These are phyloP conservation scores for Kazachstania martiniae DNA, from an alignment of 805 yeast species.

Conservation along the genomic window DNA sequence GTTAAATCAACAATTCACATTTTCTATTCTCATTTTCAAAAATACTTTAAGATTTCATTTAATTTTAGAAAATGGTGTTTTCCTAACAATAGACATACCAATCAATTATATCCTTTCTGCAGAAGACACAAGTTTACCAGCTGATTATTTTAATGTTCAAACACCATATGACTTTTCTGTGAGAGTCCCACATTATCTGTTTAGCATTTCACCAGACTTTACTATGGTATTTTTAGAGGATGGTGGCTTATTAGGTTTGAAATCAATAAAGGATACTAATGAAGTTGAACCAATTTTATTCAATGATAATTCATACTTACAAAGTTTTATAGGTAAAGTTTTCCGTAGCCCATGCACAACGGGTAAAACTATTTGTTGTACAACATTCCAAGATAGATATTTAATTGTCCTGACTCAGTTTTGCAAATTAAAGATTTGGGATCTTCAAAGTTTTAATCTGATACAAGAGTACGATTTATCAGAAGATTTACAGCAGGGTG, in stretches of 20 bases:
- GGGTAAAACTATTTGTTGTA: conserved; percentile 17
- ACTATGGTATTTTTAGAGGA: conserved; percentile 56
- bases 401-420: conserved; percentile 20
- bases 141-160: conserved; percentile 56
- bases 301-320: conserved; percentile 41
- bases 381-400: conserved; percentile 10
- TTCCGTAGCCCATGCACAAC: not conserved
- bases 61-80: conserved; percentile 20
- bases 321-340: conserved; percentile 17
- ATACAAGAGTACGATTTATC: conserved; percentile 14
- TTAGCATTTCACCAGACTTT: conserved; percentile 34
- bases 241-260: conserved; percentile 62
- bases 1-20: conserved; percentile 18
- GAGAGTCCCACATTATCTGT: conserved; percentile 44
- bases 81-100: conserved; percentile 16
- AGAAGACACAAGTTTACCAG: conserved; percentile 3
- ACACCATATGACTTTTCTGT: conserved; percentile 56
- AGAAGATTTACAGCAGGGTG: conserved; percentile 7
- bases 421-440: conserved; percentile 24
- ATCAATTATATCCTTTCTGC: conserved; percentile 12
- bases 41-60: conserved; percentile 11
- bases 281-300: conserved; percentile 38
- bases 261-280: conserved; percentile 12
- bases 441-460: conserved; percentile 10
- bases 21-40: conserved; percentile 4